Evolutionary conservation across 306 rosid genomes (phyloP).

Genomic region (Acacia acuminata): DNA sequence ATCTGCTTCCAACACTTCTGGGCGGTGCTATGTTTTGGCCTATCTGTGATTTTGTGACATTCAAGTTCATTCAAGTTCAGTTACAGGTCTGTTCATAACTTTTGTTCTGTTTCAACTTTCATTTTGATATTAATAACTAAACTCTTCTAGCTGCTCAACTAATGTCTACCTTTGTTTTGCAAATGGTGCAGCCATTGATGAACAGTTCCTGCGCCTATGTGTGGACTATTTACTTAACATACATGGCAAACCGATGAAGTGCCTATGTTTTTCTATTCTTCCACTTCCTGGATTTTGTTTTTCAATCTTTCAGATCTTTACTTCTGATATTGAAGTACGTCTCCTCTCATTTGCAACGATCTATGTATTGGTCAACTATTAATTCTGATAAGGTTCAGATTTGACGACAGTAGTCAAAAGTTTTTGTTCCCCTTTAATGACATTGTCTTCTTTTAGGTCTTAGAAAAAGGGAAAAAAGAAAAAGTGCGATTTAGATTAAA

Average conservation of each 20-base stretch:
- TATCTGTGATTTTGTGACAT: slow-evolving; percentile 66
- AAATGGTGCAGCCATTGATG: slow-evolving; percentile 67
- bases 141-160: slow-evolving; percentile 19
- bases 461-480: too few relatives aligned
- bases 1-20: slow-evolving; percentile 67
- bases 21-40: slow-evolving; percentile 72
- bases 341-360: not conserved
- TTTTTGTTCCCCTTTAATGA: not conserved
- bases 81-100: slow-evolving; percentile 55
- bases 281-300: not conserved
- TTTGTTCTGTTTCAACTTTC: slow-evolving; percentile 8
- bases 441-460: too few relatives aligned
- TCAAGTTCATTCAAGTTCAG: slow-evolving; percentile 63
- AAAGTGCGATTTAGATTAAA: too few relatives aligned
- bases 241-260: slow-evolving; percentile 66
- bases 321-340: not conserved
- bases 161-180: slow-evolving; percentile 1
- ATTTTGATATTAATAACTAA: slow-evolving; percentile 7
- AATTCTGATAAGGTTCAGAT: not conserved
- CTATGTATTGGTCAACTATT: not conserved
- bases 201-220: slow-evolving; percentile 66
- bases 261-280: not conserved
- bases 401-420: not conserved
- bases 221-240: slow-evolving; percentile 81
- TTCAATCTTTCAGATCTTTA: not conserved